These are phyloP conservation scores for Podila verticillata DNA, from an alignment of 192 early-diverging fungal genomes.

Conservation along the genomic window DNA sequence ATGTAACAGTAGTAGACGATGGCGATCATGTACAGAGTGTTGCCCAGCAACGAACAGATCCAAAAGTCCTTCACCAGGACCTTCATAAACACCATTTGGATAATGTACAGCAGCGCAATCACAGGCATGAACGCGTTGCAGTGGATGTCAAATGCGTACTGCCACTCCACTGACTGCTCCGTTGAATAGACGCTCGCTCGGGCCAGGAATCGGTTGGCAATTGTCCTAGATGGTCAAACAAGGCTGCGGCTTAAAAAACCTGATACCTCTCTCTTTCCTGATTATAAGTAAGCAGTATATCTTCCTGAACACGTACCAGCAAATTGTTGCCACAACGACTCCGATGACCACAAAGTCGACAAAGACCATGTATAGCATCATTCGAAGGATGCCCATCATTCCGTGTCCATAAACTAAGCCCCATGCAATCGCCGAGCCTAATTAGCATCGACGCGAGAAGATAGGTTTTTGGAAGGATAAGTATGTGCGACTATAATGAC, in stretches of 20 bases:
- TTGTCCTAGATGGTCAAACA: slow-evolving; percentile 26
- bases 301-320: slow-evolving; percentile 66
- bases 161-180: slow-evolving; percentile 94
- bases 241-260: not conserved
- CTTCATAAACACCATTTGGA: slow-evolving; percentile 94
- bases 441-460: not conserved
- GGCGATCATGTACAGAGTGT: slow-evolving; percentile 87
- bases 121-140: slow-evolving; percentile 96
- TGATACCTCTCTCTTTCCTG: not conserved
- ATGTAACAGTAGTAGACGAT: slow-evolving; percentile 85
- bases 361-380: slow-evolving; percentile 84
- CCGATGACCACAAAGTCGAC: slow-evolving; percentile 85
- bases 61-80: slow-evolving; percentile 80
- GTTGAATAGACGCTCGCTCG: slow-evolving; percentile 76
- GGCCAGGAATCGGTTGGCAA: slow-evolving; percentile 85
- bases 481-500: not conserved
- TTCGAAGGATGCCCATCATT: slow-evolving; percentile 71
- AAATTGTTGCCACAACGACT: slow-evolving; percentile 70
- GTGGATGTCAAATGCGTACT: slow-evolving; percentile 96
- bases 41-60: slow-evolving; percentile 87
- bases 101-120: slow-evolving; percentile 86
- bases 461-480: not conserved
- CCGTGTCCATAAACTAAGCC: slow-evolving; percentile 80
- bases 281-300: no score
- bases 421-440: slow-evolving; percentile 85